A percentile compares a stretch with the other conserved stretches of the same genome.
Evolutionary conservation across 352 stramenopile species (phyloP).

Genomic region (Phytophthora pluvialis): DNA sequence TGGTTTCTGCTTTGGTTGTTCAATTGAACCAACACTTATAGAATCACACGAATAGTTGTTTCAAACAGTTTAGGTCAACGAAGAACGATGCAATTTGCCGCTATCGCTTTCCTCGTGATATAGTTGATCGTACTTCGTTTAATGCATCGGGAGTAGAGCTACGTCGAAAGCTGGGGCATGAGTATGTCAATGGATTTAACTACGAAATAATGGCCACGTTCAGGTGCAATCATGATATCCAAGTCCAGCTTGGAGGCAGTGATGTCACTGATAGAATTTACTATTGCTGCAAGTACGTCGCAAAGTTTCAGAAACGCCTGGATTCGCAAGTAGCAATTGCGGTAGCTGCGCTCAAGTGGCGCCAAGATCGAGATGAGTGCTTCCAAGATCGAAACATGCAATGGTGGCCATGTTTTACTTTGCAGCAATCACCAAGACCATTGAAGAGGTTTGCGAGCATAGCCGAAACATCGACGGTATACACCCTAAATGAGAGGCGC

Average conservation of each 20-base stretch:
- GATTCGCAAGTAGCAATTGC: conserved; percentile 4
- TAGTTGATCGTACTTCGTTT: neutral
- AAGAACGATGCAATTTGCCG: neutral
- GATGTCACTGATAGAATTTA: conserved; percentile 7
- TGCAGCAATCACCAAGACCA: neutral
- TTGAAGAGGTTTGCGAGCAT: neutral
- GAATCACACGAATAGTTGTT: conserved; percentile 13
- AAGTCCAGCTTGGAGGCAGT: conserved; percentile 2
- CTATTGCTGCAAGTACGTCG: conserved; percentile 21
- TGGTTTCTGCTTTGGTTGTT: conserved; percentile 2
- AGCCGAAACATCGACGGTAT: neutral
- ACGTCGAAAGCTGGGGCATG: neutral
- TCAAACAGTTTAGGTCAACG: conserved; percentile 13
- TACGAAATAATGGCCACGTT: conserved; percentile 9
- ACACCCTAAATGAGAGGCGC: neutral
- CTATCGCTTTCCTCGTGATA: conserved; percentile 4
- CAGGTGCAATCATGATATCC: neutral
- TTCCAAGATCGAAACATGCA: neutral
- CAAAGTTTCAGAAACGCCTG: conserved; percentile 5
- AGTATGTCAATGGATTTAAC: conserved; percentile 14
- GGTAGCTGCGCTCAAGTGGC: conserved; percentile 1
- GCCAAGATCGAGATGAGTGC: neutral
- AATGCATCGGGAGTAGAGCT: neutral
- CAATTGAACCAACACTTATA: conserved; percentile 11
- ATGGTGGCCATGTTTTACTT: neutral